These are phyloP conservation scores for Xylaria sp. DNA, from an alignment of 2,329 filamentous ascomycete species.

Conservation along the genomic window DNA sequence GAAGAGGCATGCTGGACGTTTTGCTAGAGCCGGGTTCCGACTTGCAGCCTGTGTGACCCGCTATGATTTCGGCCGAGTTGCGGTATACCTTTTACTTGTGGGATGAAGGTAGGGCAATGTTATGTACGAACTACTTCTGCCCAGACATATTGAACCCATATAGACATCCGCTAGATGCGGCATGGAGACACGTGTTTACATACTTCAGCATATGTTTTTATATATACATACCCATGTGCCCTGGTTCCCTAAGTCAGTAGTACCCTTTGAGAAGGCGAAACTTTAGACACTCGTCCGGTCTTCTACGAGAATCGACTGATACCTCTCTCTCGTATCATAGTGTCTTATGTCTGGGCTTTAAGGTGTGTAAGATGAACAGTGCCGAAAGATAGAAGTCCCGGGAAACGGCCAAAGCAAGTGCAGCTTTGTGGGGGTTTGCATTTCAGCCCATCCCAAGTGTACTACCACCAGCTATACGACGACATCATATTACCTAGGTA, in stretches of 20 bases:
- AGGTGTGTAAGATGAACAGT: not conserved
- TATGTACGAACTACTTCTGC: not conserved
- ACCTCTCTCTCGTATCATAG: not conserved
- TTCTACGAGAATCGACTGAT: not conserved
- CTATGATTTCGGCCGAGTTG: constrained; percentile 3
- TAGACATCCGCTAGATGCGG: not conserved
- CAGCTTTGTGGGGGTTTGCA: constrained; percentile 8
- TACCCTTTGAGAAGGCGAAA: not conserved
- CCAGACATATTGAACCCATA: not conserved
- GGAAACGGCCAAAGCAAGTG: not conserved
- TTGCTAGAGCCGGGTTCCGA: not conserved
- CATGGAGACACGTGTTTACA: not conserved
- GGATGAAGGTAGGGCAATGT: not conserved
- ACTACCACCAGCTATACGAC: constrained; percentile 3
- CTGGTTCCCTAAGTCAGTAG: not conserved
- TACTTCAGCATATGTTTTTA: too few relatives aligned
- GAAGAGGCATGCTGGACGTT: not conserved
- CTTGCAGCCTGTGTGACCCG: not conserved
- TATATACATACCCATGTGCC: not conserved
- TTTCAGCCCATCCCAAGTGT: constrained; percentile 6
- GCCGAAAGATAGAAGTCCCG: constrained; percentile 1
- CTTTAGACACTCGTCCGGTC: not conserved
- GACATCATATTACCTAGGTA: constrained; percentile 21
- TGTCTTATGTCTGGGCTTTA: not conserved
- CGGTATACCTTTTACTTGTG: not conserved